These are phyloP conservation scores for Austroboletus niveus DNA, from an alignment of 1,284 basidiomycete genomes.

Conservation along the genomic window DNA sequence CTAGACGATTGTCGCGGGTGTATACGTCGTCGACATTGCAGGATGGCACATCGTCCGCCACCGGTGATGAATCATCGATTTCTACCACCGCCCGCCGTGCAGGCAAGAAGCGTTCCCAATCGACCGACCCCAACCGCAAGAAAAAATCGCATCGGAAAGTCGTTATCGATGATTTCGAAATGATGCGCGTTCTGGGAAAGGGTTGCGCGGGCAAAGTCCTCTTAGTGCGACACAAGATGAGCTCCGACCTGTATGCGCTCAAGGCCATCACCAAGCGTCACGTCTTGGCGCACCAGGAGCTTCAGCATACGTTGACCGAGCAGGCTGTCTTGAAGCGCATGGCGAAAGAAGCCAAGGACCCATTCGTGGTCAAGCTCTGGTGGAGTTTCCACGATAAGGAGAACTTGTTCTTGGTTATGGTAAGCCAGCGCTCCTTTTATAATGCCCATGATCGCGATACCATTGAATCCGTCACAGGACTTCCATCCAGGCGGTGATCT, in stretches of 20 bases:
- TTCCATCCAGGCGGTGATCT: slow-evolving; percentile 97
- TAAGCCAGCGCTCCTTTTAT: slow-evolving; percentile 34
- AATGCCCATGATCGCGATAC: slow-evolving; percentile 5
- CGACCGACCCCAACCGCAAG: slow-evolving; percentile 48
- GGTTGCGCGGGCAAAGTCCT: slow-evolving; percentile 95
- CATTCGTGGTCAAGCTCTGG: slow-evolving; percentile 92
- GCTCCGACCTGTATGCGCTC: slow-evolving; percentile 78
- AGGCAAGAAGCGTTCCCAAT: slow-evolving; percentile 60
- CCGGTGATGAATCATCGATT: slow-evolving; percentile 60
- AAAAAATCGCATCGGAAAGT: slow-evolving; percentile 68
- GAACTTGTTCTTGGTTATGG: slow-evolving; percentile 90
- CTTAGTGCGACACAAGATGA: slow-evolving; percentile 76
- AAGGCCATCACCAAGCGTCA: slow-evolving; percentile 97
- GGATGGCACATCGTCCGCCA: slow-evolving; percentile 53
- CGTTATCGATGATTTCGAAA: slow-evolving; percentile 88
- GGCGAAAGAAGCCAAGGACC: slow-evolving; percentile 77
- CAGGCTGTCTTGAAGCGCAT: slow-evolving; percentile 91
- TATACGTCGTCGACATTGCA: slow-evolving; percentile 44
- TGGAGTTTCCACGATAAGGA: slow-evolving; percentile 97
- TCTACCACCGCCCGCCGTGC: slow-evolving; percentile 47
- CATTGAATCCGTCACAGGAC: slow-evolving; percentile 51
- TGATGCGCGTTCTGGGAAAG: slow-evolving; percentile 93
- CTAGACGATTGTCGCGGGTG: slow-evolving; percentile 52
- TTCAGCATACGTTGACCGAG: slow-evolving; percentile 94
- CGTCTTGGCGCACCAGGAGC: slow-evolving; percentile 92